Base-by-base conservation (phyloP, 2,329 filamentous ascomycete genomes). In the Alternaria alternata region DNA sequence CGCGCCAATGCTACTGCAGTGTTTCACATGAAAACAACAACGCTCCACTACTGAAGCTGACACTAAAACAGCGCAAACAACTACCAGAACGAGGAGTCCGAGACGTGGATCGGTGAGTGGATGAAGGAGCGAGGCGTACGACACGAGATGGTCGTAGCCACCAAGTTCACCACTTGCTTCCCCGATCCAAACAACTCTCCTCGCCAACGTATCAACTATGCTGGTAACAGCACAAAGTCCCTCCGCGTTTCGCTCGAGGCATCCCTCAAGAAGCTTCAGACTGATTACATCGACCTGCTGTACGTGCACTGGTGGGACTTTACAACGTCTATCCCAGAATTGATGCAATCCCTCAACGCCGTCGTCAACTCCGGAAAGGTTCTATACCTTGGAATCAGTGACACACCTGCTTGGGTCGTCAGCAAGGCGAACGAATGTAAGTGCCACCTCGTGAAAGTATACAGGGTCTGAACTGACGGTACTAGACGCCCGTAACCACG, bases 401-500 rank as follows among this genome's bases (percentile, higher is more conserved):
- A 80, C 54, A 78, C 76, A 2, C 78, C 78, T 5, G 76, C 78
- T 7, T 80, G 78, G 76, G 67, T 84, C 1, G 82, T 84, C 2
- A 73, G 73, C 51, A 82, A 82, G 54, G 81, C 81, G 0, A 84
- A 85, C 57, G 70, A 82, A 76, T 77, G 75, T 75, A 70, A 61
- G 78, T 64, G 18, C n/a, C 8, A 7, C 24, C 16, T 24, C 20
- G 7, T 38, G 32, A 2, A 4, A 41, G 20, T 5, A 38, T 8
- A 20, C 24, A 24, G 41, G 11, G 8, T 34, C n/a, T 24, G 22
- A 32, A 30, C 53, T 61, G 49, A 64, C n/a, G n/a, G 16, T 16
- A 11, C 14, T 39, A 77, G 79, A 93, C 71, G 91, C 91, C 7
- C 85, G 88, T 42, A 84, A 87, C 63, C 86, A 92, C 63, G 89